Base-by-base conservation (phyloP, 805 yeast genomes). In the Vanderwaltozyma polyspora region DNA sequence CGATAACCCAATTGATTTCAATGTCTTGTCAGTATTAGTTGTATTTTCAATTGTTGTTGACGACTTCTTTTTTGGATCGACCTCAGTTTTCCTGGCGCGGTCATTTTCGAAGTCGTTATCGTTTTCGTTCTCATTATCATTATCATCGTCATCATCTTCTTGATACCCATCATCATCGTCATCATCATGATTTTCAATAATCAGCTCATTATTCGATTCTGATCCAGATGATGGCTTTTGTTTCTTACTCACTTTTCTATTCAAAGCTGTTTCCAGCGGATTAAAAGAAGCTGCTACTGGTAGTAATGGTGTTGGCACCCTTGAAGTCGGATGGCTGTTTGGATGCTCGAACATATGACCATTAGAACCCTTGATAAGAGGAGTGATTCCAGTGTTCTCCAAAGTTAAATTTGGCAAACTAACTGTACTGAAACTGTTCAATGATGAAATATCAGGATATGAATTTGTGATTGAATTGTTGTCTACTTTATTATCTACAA, bases 321-420 rank as follows among this genome's bases (percentile, higher is more conserved):
- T n/a, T n/a, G n/a, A n/a, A n/a, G n/a, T n/a, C 10, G 10, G 23
- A 21, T 21, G 23, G 10, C 7, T 21, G 23, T 21, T 10, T 21
- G 7, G 23, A 21, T 21, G 23, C 10, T 19, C 38, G 13, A 34
- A 26, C n/a, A 18, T 13, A 18, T 18, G 24, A 3, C 17, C 5
- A 23, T 17, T 23, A 10, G 3, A 22, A 5, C 21, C 21, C 14
- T 33, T 33, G 15, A 28, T 8, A 17, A 33, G 28, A 7, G 45
- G 42, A 11, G 46, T 40, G 28, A 44, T 41, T 14, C 41, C 44
- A n/a, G 42, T 38, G 28, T 39, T 40, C 19, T 45, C 55, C 31
- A 41, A 35, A 9, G 44, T 35, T 24, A 46, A 32, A 32, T 43
- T 49, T 13, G 48, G 56, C 9, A 46, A 34, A 34, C 48, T 44